Evolutionary conservation across 176 grass and related monocot genomes (phyloP), one percentile per base, ranked within the genome.

Genomic region (Oryza meyeriana): DNA sequence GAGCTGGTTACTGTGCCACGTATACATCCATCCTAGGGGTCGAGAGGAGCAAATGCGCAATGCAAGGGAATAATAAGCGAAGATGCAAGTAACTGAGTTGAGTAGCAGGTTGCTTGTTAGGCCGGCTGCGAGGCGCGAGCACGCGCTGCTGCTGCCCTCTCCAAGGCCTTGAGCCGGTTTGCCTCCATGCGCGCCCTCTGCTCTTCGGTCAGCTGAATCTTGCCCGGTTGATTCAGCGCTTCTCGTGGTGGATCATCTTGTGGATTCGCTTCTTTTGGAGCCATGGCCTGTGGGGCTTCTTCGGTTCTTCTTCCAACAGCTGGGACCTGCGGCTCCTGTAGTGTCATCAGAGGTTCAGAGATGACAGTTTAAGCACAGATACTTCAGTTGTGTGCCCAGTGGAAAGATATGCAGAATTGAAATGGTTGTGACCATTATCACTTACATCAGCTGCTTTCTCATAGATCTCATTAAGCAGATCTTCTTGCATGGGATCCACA

Each of bases 101-200:
- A 59, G 55, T 25, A 59, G n/a, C 22, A 25, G n/a, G 9, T 25
- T 59, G 50, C 47, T 57, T n/a, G 6, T n/a, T 59, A 59, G 1
- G 55, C n/a, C 41, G 72, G n/a, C 77, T 88, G 90, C 20, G 83
- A 79, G 40, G 85, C 52, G 27, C 80, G 85, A 86, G 79, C 82
- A 75, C 88, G 85, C 50, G 90, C 72, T 1, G 87, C 84, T 14
- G 85, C 88, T 92, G 85, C 88, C 88, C 86, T 90, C 75, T 98
- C 95, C 68, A 98, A 58, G 25, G 95, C 92, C 84, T 84, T 98
- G 74, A 94, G 66, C 22, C 90, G 71, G 75, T 94, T 98, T 30
- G 90, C 88, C 88, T 88, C 92, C 86, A 94, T 94, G 61, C 92
- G 88, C 0, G 86, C 86, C 75, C 22, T 94, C 50, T 94, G 90